Evolutionary conservation across 352 stramenopile species (phyloP), one percentile per base, ranked within the genome.

Genomic region (Peronospora destructor): DNA sequence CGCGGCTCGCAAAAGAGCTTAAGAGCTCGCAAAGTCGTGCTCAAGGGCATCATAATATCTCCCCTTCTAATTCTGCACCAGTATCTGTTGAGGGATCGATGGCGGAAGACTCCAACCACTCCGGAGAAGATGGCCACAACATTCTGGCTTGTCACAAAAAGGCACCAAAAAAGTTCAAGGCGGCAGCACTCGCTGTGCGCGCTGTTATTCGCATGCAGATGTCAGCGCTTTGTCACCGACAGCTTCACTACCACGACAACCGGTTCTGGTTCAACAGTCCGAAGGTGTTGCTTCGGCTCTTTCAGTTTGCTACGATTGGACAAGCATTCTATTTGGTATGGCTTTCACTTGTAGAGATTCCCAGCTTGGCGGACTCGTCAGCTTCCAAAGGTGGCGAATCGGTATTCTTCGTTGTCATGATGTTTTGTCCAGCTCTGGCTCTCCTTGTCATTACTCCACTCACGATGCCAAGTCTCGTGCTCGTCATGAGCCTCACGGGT

Each of bases 291-390:
- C 56, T 91, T 30, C 74, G 78, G 11, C 46, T 91, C 19, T 93
- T 93, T 40, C 83, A 93, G 56, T 88, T 93, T 35, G 77, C 83
- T 23, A 93, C 83, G 6, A 91, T 89, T 45, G 80, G 80, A 0
- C 83, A 93, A 52, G 80, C 80, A 6, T 91, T 93, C 51, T 93
- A 93, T 44, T 61, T 93, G 25, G 78, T 91, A 8, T 93, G 83
- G 83, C 68, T 93, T 44, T 87, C 80, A 0, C 74, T 93, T 7
- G 80, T 94, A 2, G 70, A 85, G 25, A 72, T 73, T 25, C 66
- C 66, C 16, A 73, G 62, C 2, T 53, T 87, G 7, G 44, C 64
- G 6, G 46, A 65, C 19, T 49, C 57, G 0, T 58, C 56, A 5
- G 26, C 13, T 4, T 48, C 43, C 1, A 44, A 43, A 30, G 61